phyloP scores from a whole-genome alignment of 1,284 basidiomycete species.

The Puccinia hordei region DNA sequence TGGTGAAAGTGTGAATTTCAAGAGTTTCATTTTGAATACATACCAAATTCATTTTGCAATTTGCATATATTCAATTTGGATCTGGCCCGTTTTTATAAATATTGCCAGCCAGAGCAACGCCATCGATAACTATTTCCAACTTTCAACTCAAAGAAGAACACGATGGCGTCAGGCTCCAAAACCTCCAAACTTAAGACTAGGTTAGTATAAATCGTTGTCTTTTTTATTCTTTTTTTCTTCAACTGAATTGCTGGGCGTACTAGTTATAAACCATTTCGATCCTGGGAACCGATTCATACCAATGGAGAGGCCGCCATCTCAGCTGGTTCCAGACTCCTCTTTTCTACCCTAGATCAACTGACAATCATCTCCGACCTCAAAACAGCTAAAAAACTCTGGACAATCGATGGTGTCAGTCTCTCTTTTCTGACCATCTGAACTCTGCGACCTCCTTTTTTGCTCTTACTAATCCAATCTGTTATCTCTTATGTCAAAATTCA shows the following conservation, averaged over 20 bases:
- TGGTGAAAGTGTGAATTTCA: too few relatives aligned
- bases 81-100: too few relatives aligned
- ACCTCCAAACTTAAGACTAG: constrained; percentile 30
- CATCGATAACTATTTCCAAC: too few relatives aligned
- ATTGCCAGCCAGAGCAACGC: too few relatives aligned
- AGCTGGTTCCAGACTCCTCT: constrained; percentile 74
- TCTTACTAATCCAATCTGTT: constrained; percentile 69
- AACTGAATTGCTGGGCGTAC: neutral
- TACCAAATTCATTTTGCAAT: too few relatives aligned
- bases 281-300: constrained; percentile 73
- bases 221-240: neutral
- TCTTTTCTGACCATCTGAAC: neutral
- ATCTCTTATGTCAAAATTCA: constrained; percentile 59
- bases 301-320: constrained; percentile 80
- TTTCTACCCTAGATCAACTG: constrained; percentile 84
- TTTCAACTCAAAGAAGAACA: neutral
- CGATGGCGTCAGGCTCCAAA: neutral
- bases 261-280: constrained; percentile 55
- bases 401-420: constrained; percentile 75
- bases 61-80: too few relatives aligned
- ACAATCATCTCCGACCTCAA: constrained; percentile 77
- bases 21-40: too few relatives aligned
- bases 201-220: too few relatives aligned
- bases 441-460: constrained; percentile 26
- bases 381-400: constrained; percentile 73